phyloP scores from a whole-genome alignment of 352 stramenopile species.

The Pythium biforme region DNA sequence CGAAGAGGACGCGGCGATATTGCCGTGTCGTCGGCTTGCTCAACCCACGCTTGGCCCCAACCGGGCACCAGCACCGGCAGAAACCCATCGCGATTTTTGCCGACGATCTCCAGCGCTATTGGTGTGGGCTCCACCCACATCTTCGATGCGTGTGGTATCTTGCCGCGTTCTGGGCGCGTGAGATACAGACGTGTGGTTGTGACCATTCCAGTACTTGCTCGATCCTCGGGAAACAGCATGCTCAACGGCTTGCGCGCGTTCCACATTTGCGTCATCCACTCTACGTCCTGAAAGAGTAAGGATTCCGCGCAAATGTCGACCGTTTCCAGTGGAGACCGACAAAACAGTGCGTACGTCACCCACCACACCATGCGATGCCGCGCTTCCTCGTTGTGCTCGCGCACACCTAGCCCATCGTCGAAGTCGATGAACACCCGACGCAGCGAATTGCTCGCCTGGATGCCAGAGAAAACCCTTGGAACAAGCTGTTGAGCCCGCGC shows the following conservation, averaged over 20 bases:
- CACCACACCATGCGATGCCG: neutral
- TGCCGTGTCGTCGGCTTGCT: neutral
- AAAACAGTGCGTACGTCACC: neutral
- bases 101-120: neutral
- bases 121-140: neutral
- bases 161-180: neutral
- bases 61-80: neutral
- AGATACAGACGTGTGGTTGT: neutral
- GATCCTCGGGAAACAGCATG: neutral
- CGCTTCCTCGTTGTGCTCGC: too few relatives aligned
- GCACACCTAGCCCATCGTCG: too few relatives aligned
- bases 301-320: neutral
- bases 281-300: neutral
- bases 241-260: neutral
- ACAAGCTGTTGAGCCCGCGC: neutral
- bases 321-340: neutral
- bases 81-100: neutral
- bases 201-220: neutral
- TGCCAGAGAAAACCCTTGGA: neutral
- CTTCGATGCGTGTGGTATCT: neutral
- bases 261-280: neutral
- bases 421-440: neutral
- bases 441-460: neutral
- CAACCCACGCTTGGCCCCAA: slow-evolving; percentile 1
- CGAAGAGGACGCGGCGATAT: too few relatives aligned